Percentiles rank a stretch among this genome's conserved stretches.
Conservation (phyloP, 257 asterid genomes). For the Dorcoceras hygrometricum region DNA sequence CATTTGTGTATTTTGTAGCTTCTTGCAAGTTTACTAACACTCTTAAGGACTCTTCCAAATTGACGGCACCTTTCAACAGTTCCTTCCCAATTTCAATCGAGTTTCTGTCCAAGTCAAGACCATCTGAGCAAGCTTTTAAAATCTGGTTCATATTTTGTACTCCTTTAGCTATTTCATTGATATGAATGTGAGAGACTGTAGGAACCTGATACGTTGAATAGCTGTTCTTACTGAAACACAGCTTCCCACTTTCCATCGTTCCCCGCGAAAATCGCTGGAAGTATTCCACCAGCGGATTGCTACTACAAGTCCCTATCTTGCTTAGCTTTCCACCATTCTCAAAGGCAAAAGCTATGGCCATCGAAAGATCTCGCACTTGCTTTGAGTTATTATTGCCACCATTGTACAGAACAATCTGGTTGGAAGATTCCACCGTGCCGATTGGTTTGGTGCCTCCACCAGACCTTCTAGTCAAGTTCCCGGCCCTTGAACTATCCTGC, state of each 20-base stretch:
- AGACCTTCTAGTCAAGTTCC: slow-evolving; percentile 43
- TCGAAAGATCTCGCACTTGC: slow-evolving; percentile 50
- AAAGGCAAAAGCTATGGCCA: slow-evolving; percentile 66
- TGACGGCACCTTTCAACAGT: slow-evolving; percentile 72
- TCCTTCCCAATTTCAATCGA: slow-evolving; percentile 75
- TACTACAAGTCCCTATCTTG: slow-evolving; percentile 43
- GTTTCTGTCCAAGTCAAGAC: slow-evolving; percentile 50
- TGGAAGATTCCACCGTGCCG: slow-evolving; percentile 44
- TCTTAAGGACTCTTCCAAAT: slow-evolving; percentile 79
- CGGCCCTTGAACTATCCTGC: slow-evolving; percentile 49
- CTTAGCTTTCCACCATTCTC: slow-evolving; percentile 57
- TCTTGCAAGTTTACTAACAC: slow-evolving; percentile 73
- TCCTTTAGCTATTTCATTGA: slow-evolving; percentile 72
- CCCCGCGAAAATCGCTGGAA: slow-evolving; percentile 61
- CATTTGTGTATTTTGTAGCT: slow-evolving; percentile 37
- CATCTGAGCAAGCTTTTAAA: slow-evolving; percentile 57
- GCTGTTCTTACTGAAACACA: slow-evolving; percentile 29
- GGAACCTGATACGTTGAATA: slow-evolving; percentile 34
- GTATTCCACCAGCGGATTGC: slow-evolving; percentile 53
- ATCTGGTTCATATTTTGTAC: slow-evolving; percentile 75
- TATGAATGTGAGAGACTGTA: slow-evolving; percentile 51
- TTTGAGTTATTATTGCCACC: slow-evolving; percentile 40
- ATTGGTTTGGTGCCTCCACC: slow-evolving; percentile 35
- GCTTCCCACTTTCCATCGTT: slow-evolving; percentile 42
- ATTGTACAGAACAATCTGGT: slow-evolving; percentile 62